Base-by-base conservation (phyloP, 1,284 basidiomycete species). In the Ustilago trichophora region DNA sequence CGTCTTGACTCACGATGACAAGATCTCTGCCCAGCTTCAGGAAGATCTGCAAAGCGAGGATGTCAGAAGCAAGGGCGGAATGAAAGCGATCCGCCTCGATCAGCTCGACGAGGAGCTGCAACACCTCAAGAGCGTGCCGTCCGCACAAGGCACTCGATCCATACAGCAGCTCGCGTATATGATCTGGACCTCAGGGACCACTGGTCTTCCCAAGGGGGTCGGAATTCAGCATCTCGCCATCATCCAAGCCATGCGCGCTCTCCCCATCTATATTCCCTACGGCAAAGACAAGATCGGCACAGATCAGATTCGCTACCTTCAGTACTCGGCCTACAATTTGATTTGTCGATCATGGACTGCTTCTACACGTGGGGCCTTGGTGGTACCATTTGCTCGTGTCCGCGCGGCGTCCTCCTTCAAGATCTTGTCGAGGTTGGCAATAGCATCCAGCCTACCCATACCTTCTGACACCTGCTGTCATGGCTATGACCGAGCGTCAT, bases 161-260 rank as follows among this genome's bases (percentile, higher is more conserved):
- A 59, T 69, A 24, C 33, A 64, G n/a, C 64, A 78, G 49, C 58
- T 80, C 8, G 80, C 77, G 11, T 78, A 78, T 65, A 72, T 76
- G 45, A 82, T 83, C 62, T 83, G 82, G 82, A 83, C 82, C 5
- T 78, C 75, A 11, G 82, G 82, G 13, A 83, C 82, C 21, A 83
- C 82, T 13, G 82, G 82, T 29, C 55, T 79, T 18, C 82, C 82
- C 10, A 83, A 83, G 44, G 80, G 75, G 2, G 80, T 81, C 21
- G 78, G 77, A 1, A 76, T 81, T 32, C 67, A 77, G 58, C 80
- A 81, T 56, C 50, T 46, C 4, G 77, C 77, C 38, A 80, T 77
- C 48, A 73, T 81, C 7, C 79, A 80, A 29, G 79, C 75, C 13
- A 74, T 81, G 64, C 77, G 76, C 13, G 65, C 78, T 16, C 58